Base-by-base conservation (phyloP, 2,329 filamentous ascomycete species). In the Microdochium nivale region DNA sequence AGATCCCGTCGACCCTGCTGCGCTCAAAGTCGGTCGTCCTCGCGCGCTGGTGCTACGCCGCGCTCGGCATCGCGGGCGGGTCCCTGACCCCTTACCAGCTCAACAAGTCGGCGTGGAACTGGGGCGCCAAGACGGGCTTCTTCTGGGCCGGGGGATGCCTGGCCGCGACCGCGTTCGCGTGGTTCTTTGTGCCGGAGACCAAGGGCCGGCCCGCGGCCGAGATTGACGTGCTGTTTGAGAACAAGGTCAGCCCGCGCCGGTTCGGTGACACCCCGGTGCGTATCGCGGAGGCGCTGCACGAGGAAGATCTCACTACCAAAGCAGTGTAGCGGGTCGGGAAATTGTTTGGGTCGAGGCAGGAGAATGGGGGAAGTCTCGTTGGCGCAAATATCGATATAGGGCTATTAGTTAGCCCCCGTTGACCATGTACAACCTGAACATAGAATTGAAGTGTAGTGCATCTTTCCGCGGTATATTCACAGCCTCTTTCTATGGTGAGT, bases 11-110 rank as follows among this genome's bases (percentile, higher is more conserved):
- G 0, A 75, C 74, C 1, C 70, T 78, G 10, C 71, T 81, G 37
- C 74, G 76, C 53, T 69, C 73, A 25, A 79, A 80, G 65, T 78
- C 77, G 1, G 74, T 80, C 13, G 76, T 78, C 2, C 64, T 81
- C 48, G 73, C 76, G 1, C 69, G 77, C 13, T 68, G 67, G 35
- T 62, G 62, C 16, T 76, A 75, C 63, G 72, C 80, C 48, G 65
- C 76, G 11, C 69, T 68, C 59, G 74, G 74, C 55, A 77, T 81
- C 25, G 69, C 77, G 40, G 72, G 73, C 54, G 78, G 73, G 37
- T 65, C 75, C 59, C 69, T 73, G 57, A 72, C 75, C 1, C 74
- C 75, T 40, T 73, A 77, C 55, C 72, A 76, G 56, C 66, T 77
- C 13, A 74, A 71, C 1, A 68, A 70, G 0, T 68, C 67, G 0